Conservation (phyloP, 768 basidiomycete genomes). For the Boletus pseudopeckii region DNA sequence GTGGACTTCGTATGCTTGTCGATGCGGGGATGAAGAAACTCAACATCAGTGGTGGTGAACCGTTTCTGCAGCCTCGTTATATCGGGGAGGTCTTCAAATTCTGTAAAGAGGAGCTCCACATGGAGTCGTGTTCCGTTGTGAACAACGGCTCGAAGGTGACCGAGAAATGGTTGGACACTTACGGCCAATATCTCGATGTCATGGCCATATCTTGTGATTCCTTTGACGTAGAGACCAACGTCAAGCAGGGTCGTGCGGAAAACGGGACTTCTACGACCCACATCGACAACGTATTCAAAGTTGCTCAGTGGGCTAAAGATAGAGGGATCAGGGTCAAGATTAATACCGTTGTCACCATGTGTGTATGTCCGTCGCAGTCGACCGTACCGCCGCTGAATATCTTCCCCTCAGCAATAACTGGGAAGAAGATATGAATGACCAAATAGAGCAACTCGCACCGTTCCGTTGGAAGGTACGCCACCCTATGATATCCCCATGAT, state of each 20-base stretch:
- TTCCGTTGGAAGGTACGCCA: constrained; percentile 38
- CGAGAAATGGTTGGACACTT: constrained; percentile 38
- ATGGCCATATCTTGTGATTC: constrained; percentile 44
- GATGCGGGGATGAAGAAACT: constrained; percentile 36
- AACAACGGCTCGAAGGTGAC: constrained; percentile 41
- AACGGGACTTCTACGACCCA: constrained; percentile 31
- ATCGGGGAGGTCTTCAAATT: constrained; percentile 38
- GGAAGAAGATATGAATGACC: constrained; percentile 40
- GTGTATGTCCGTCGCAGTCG: background rate
- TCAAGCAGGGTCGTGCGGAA: constrained; percentile 33
- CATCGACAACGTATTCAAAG: constrained; percentile 33
- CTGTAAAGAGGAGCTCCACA: constrained; percentile 35
- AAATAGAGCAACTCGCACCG: constrained; percentile 32
- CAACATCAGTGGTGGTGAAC: constrained; percentile 38
- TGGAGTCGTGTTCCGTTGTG: constrained; percentile 36
- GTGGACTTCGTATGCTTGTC: constrained; percentile 30
- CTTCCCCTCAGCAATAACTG: constrained; percentile 31
- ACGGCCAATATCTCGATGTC: constrained; percentile 38
- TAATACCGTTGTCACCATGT: constrained; percentile 35
- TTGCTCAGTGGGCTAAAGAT: constrained; percentile 34
- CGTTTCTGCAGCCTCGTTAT: constrained; percentile 36
- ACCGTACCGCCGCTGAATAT: background rate
- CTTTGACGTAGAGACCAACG: constrained; percentile 36
- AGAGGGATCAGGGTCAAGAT: constrained; percentile 38
- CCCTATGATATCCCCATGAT: background rate